Conservation (phyloP, 2,329 filamentous ascomycete species). For the Phaeosphaeriaceae sp. region DNA sequence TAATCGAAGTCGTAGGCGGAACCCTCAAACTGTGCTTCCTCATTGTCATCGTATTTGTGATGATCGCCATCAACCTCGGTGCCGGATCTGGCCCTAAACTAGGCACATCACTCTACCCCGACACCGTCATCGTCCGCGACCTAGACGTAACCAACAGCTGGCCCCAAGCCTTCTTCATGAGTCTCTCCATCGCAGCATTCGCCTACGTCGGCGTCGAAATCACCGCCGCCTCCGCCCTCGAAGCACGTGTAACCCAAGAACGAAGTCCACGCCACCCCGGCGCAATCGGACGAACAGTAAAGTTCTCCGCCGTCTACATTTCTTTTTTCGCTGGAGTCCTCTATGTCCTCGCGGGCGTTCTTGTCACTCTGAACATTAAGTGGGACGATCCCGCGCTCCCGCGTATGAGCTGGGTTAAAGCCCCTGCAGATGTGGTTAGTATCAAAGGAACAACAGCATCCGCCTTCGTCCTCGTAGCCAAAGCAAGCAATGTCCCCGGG, state of each 20-base stretch:
- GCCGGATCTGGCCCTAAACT: constrained; percentile 1
- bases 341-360: constrained; percentile 11
- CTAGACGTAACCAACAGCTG: constrained; percentile 6
- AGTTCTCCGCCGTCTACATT: constrained; percentile 14
- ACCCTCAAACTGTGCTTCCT: constrained; percentile 8
- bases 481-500: constrained; percentile 8
- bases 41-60: constrained; percentile 8
- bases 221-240: constrained; percentile 41
- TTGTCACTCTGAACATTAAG: constrained; percentile 12
- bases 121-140: constrained; percentile 2
- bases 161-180: constrained; percentile 14
- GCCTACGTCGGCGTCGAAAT: constrained; percentile 46
- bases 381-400: constrained; percentile 9
- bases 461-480: constrained; percentile 36
- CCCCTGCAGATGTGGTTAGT: neutral
- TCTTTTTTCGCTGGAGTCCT: constrained; percentile 8
- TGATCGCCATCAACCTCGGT: constrained; percentile 17
- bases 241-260: constrained; percentile 24
- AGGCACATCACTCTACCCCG: constrained; percentile 5
- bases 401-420: constrained; percentile 9
- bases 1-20: constrained; percentile 7
- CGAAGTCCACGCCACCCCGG: neutral
- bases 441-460: constrained; percentile 13
- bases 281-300: constrained; percentile 6
- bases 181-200: constrained; percentile 35